phyloP scores from a whole-genome alignment of 2,329 filamentous ascomycete genomes.

The Aaosphaeria arxii region DNA sequence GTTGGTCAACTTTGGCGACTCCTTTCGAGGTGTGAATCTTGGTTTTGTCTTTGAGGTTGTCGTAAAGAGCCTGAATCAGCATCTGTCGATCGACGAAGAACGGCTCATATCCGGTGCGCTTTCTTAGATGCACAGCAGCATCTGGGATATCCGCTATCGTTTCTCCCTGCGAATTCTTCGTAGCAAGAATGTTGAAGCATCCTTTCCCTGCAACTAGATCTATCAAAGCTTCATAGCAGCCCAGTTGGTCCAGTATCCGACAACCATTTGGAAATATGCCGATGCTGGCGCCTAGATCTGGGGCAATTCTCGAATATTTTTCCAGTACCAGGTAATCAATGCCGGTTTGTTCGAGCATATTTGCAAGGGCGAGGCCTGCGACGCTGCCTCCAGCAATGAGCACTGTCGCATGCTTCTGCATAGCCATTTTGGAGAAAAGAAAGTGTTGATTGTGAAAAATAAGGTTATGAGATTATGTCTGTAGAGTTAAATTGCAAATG shows the following conservation, averaged over 20 bases:
- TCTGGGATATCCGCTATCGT: neutral
- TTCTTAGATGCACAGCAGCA: neutral
- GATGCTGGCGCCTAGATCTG: conserved; percentile 17
- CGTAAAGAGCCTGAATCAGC: conserved; percentile 16
- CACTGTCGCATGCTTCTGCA: too few species aligned
- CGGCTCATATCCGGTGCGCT: neutral
- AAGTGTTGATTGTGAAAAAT: too few species aligned
- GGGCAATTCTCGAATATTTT: conserved; percentile 15
- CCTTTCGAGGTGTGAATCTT: conserved; percentile 10
- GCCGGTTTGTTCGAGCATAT: conserved; percentile 14
- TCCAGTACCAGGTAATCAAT: conserved; percentile 24
- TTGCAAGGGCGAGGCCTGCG: neutral
- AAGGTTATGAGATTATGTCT: too few species aligned
- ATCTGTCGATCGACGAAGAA: conserved; percentile 14
- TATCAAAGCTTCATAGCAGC: conserved; percentile 2
- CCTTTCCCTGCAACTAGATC: conserved; percentile 5
- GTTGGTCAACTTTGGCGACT: conserved; percentile 13
- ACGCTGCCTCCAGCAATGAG: too few species aligned
- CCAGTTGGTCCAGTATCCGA: conserved; percentile 23
- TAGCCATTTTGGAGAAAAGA: too few species aligned
- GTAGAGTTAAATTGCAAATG: too few species aligned
- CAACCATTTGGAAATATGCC: conserved; percentile 15
- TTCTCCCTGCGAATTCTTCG: neutral
- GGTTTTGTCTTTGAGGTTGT: conserved; percentile 15
- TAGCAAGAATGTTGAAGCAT: neutral